These are phyloP conservation scores for Styphnolobium japonicum DNA, from an alignment of 306 rosid species.

Conservation along the genomic window DNA sequence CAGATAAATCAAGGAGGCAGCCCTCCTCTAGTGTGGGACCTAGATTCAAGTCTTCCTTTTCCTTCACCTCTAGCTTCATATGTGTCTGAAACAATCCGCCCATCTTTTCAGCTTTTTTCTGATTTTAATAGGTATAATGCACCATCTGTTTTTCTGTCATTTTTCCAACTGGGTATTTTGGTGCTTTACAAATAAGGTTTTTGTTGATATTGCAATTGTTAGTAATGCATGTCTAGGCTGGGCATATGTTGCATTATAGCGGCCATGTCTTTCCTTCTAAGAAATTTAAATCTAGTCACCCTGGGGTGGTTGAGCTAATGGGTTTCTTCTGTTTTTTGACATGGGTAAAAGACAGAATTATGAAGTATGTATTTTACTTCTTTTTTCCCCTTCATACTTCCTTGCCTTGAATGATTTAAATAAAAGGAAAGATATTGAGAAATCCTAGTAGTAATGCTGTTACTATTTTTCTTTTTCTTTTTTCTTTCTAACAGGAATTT, in stretches of 20 bases:
- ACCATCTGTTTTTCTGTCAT: slow-evolving; percentile 8
- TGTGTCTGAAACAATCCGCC: slow-evolving; percentile 62
- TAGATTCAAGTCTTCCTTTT: slow-evolving; percentile 71
- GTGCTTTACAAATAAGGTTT: neutral
- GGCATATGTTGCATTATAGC: neutral
- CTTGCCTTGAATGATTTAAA: neutral
- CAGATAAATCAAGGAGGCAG: slow-evolving; percentile 56
- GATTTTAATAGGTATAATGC: slow-evolving; percentile 64
- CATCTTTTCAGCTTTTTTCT: slow-evolving; percentile 60
- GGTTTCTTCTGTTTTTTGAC: neutral
- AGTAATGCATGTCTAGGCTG: neutral
- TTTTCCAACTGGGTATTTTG: neutral
- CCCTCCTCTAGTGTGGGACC: slow-evolving; percentile 71
- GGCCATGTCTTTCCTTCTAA: neutral
- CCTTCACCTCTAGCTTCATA: slow-evolving; percentile 65
- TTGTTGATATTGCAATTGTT: slow-evolving; percentile 6
- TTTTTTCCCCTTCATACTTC: neutral
- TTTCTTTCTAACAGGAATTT: neutral
- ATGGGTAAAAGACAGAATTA: neutral
- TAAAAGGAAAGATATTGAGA: neutral
- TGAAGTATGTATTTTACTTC: neutral
- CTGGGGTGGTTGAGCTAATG: neutral
- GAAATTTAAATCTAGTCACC: slow-evolving; percentile 1
- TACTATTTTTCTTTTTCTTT: neutral
- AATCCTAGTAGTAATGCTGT: neutral